Conservation (phyloP, 139 green algal species). For the Tetraselmis striata region DNA sequence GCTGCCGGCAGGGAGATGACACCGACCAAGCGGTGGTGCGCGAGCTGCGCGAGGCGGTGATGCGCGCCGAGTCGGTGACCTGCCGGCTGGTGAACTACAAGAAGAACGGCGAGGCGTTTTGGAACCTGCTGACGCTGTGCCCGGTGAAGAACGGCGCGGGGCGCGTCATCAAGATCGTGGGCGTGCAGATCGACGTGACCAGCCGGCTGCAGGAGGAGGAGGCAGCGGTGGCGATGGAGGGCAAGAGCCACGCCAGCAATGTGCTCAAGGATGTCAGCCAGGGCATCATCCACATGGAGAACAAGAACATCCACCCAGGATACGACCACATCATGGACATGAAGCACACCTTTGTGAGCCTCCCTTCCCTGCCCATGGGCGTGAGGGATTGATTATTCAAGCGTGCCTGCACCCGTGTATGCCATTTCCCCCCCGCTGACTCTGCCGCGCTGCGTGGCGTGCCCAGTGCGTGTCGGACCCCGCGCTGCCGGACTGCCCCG, state of each 20-base stretch:
- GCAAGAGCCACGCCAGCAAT: neutral
- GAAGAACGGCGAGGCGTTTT: conserved; percentile 31
- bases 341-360: neutral
- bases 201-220: conserved; percentile 3
- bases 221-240: conserved; percentile 3
- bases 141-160: conserved; percentile 1
- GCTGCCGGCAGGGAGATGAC: neutral
- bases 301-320: neutral
- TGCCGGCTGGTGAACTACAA: conserved; percentile 24
- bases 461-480: conserved; percentile 22
- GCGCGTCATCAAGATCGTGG: conserved; percentile 5
- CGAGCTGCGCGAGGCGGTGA: neutral
- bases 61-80: neutral
- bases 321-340: neutral
- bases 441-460: neutral
- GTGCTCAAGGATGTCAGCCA: conserved; percentile 9
- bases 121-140: conserved; percentile 23
- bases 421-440: neutral
- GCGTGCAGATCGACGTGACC: conserved; percentile 9
- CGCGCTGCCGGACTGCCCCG: conserved; percentile 11
- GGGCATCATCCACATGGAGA: conserved; percentile 1
- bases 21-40: neutral
- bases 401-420: neutral
- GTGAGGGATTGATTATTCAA: too few species aligned
- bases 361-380: too few species aligned